Evolutionary conservation across 768 basidiomycete species (phyloP).

Genomic region (Tylopilus sp.): DNA sequence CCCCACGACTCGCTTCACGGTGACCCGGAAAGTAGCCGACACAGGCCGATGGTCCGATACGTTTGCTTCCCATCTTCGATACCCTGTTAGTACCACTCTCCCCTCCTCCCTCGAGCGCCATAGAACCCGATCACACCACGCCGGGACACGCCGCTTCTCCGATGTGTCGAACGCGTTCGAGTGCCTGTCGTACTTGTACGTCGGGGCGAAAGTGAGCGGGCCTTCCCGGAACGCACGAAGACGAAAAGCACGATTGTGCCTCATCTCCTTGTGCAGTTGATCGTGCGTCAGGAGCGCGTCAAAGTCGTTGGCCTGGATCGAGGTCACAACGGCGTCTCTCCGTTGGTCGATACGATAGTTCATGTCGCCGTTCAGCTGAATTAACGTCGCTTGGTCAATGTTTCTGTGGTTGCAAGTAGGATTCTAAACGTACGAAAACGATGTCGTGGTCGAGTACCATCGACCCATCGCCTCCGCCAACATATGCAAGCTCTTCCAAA

Average conservation of each 20-base stretch:
- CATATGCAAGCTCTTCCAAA: constrained; percentile 62
- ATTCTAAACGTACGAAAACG: constrained; percentile 56
- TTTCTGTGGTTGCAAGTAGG: neutral
- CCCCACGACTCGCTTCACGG: constrained; percentile 66
- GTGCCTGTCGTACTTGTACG: constrained; percentile 90
- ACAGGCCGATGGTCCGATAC: constrained; percentile 91
- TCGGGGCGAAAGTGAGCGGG: constrained; percentile 78
- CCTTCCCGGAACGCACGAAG: constrained; percentile 82
- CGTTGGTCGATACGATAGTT: constrained; percentile 97
- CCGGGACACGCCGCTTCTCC: constrained; percentile 84
- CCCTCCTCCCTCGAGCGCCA: constrained; percentile 59
- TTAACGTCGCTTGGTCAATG: neutral
- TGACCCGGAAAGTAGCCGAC: constrained; percentile 71
- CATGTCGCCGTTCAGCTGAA: constrained; percentile 85
- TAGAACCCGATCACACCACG: constrained; percentile 95
- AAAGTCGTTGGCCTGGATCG: constrained; percentile 65
- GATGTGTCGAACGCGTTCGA: constrained; percentile 82
- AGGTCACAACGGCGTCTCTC: constrained; percentile 73
- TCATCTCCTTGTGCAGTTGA: constrained; percentile 88
- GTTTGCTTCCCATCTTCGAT: constrained; percentile 80
- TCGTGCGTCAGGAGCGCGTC: constrained; percentile 69
- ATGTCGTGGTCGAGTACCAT: constrained; percentile 95
- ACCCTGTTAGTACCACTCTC: constrained; percentile 65
- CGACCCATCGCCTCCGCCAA: constrained; percentile 89
- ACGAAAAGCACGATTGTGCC: constrained; percentile 82